Evolutionary conservation across 176 grass and related monocot species (phyloP), one percentile per base, ranked within the genome.

Genomic region (Eremochloa ophiuroides): DNA sequence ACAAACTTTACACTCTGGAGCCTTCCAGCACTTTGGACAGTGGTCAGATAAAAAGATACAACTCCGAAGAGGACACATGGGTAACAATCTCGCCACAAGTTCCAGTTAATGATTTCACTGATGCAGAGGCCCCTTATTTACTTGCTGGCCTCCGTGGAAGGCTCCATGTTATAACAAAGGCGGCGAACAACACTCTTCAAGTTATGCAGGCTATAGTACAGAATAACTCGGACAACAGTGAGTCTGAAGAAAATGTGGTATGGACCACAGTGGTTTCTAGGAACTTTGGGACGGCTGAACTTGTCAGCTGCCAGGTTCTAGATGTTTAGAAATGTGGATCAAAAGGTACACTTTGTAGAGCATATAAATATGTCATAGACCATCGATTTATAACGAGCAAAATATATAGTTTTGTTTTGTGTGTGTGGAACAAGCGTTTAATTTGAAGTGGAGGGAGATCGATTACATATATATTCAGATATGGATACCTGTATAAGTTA

Each of bases 281-380:
- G 87, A 92, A 89, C 82, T 91, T 98, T 83, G 90, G 90, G 15
- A 79, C 62, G 26, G 90, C 92, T 51, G 92, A 98, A 80, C 84
- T 98, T 80, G 86, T 98, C 12, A 87, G 92, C 69, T 98, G 92
- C 53, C 86, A 93, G 78, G 88, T 98, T 79, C 95, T 94, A 67
- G 84, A 83, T 89, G 73, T 85, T 46, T 92, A 85, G n/a, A 82
- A 56, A 78, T 64, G 58, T 7, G 33, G 56, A 17, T 80, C 23
- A 33, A 10, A 3, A 4, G 13, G 3, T 10, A 31, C 10, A n/a
- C 25, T 17, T 81, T 70, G 34, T 56, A 30, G 41, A 47, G 26
- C 26, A 48, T 66, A 40, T 14, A 27, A 2, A 7, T 2, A 53
- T 9, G 9, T 47, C 22, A 48, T 5, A 25, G 39, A 60, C 41